Percentiles rank a stretch among this genome's conserved stretches.
Evolutionary conservation across 345 rosid genomes (phyloP).

Genomic region (Sisymbrium altissimum): DNA sequence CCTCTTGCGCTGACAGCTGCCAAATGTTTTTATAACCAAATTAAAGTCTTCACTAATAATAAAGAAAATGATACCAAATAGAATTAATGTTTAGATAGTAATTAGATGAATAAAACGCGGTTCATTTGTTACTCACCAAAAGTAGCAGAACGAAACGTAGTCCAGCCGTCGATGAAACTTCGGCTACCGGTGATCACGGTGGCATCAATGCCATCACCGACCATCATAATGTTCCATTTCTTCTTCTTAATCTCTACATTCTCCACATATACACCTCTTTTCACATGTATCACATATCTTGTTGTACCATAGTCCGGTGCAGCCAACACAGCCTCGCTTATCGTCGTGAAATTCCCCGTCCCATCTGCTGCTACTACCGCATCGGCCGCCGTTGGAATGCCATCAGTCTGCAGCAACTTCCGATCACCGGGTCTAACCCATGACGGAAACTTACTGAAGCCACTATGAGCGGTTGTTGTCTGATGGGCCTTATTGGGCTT

Average conservation of each 20-base stretch:
- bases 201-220: slow-evolving; percentile 67
- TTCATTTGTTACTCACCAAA: slow-evolving; percentile 48
- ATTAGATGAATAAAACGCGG: not conserved
- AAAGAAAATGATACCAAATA: not conserved
- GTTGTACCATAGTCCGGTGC: slow-evolving; percentile 54
- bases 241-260: slow-evolving; percentile 74
- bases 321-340: slow-evolving; percentile 63
- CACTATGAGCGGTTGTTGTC: not conserved
- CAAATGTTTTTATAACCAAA: not conserved
- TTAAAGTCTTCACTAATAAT: not conserved
- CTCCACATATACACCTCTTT: slow-evolving; percentile 66
- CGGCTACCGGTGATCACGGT: slow-evolving; percentile 67
- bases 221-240: slow-evolving; percentile 77
- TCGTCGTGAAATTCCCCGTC: slow-evolving; percentile 56
- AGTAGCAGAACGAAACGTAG: slow-evolving; percentile 86
- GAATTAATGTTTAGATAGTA: not conserved
- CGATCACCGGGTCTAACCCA: slow-evolving; percentile 62
- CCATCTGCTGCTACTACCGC: slow-evolving; percentile 75
- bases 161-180: slow-evolving; percentile 69
- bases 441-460: slow-evolving; percentile 44
- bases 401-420: slow-evolving; percentile 42
- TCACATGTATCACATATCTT: slow-evolving; percentile 56
- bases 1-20: slow-evolving; percentile 91
- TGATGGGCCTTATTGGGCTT: not conserved
- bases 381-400: slow-evolving; percentile 34